Conservation (phyloP, 495 filamentous ascomycete species). For the Penicillium bovifimosum region DNA sequence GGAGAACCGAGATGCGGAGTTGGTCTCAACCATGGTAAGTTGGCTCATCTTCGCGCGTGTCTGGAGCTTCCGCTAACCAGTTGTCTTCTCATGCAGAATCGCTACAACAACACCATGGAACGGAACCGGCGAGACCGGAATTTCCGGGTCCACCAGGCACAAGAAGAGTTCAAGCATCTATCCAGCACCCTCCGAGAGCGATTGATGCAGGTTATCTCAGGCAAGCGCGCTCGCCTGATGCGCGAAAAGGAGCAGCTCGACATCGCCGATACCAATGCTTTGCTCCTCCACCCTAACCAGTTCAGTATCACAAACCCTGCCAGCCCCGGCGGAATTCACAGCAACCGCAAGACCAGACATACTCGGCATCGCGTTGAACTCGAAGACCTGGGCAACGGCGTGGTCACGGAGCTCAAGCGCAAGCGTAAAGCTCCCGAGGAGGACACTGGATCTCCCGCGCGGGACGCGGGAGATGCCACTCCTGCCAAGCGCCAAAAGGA, state of each 20-base stretch:
- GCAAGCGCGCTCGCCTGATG: constrained; percentile 68
- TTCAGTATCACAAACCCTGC: constrained; percentile 76
- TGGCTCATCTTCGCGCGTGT: neutral
- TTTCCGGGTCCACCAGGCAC: constrained; percentile 63
- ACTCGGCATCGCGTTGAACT: constrained; percentile 75
- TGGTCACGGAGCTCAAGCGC: constrained; percentile 57
- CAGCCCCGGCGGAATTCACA: constrained; percentile 74
- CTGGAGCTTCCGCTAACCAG: neutral
- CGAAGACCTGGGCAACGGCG: constrained; percentile 64
- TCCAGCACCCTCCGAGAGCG: constrained; percentile 76
- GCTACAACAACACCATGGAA: constrained; percentile 39
- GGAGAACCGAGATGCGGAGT: constrained; percentile 72
- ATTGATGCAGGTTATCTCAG: constrained; percentile 67
- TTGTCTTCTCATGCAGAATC: constrained; percentile 23
- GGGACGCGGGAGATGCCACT: constrained; percentile 42
- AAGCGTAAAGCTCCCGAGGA: constrained; percentile 72
- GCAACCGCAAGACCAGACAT: constrained; percentile 75
- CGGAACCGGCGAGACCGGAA: constrained; percentile 38
- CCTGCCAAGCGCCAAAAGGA: constrained; percentile 45
- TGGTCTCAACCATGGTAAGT: constrained; percentile 72
- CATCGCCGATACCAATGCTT: constrained; percentile 79
- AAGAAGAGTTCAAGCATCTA: constrained; percentile 75
- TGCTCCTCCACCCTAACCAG: constrained; percentile 87
- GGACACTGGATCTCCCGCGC: constrained; percentile 66
- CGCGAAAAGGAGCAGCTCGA: constrained; percentile 88